These are phyloP conservation scores for Pseudopithomyces chartarum DNA, from an alignment of 2,329 filamentous ascomycete genomes.

Conservation along the genomic window DNA sequence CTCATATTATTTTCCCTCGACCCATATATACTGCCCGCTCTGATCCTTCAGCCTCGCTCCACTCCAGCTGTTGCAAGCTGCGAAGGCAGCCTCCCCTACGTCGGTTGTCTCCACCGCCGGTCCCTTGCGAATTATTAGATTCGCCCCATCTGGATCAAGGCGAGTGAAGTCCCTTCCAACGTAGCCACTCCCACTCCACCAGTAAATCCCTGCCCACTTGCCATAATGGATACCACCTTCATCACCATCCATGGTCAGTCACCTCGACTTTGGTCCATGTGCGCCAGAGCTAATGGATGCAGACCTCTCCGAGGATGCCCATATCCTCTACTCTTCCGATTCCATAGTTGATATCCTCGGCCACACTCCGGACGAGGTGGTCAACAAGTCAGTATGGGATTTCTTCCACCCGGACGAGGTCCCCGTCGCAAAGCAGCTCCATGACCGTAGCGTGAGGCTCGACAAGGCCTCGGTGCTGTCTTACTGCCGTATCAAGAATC, in stretches of 20 bases:
- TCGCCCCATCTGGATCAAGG: slow-evolving; percentile 34
- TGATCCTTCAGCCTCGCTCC: neutral
- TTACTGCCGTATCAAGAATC: slow-evolving; percentile 74
- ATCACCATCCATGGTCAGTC: slow-evolving; percentile 85
- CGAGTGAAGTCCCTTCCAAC: slow-evolving; percentile 21
- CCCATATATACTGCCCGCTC: neutral
- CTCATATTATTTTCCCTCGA: slow-evolving; percentile 7
- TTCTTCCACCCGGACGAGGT: slow-evolving; percentile 86
- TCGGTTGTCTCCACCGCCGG: slow-evolving; percentile 25
- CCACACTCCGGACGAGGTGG: slow-evolving; percentile 75
- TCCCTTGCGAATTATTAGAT: slow-evolving; percentile 46
- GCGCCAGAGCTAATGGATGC: slow-evolving; percentile 14
- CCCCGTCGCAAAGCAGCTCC: slow-evolving; percentile 72
- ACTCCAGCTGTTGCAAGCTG: neutral
- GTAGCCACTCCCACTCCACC: neutral
- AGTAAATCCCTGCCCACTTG: neutral
- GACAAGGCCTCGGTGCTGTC: slow-evolving; percentile 86
- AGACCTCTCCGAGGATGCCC: slow-evolving; percentile 78
- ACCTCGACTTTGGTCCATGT: slow-evolving; percentile 6
- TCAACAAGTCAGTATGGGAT: slow-evolving; percentile 78
- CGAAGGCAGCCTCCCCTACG: neutral
- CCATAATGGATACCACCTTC: slow-evolving; percentile 74
- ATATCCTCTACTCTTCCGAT: slow-evolving; percentile 81
- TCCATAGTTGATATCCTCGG: slow-evolving; percentile 84
- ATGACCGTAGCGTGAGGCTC: slow-evolving; percentile 73